A percentile compares a stretch with the other conserved stretches of the same genome.
Conservation (phyloP, 192 early-diverging fungal genomes). For the Coemansia sp. region DNA sequence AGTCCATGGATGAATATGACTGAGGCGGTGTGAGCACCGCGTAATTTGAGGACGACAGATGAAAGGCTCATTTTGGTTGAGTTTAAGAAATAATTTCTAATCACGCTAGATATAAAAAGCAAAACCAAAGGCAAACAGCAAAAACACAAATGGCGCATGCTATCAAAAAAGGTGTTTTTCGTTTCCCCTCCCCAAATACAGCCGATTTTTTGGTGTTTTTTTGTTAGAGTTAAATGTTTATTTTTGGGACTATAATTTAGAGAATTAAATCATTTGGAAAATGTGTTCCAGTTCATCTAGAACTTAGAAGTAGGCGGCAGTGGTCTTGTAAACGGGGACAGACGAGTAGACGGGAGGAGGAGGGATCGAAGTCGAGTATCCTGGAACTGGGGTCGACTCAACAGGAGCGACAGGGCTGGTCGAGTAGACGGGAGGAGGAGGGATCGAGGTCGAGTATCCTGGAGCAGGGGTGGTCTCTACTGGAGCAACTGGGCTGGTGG, state of each 20-base stretch:
- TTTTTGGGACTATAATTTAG: conserved; percentile 1
- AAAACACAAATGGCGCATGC: neutral
- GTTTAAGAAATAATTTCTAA: neutral
- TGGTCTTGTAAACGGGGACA: conserved; percentile 27
- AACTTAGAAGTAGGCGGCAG: conserved; percentile 35
- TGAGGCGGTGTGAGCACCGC: conserved; percentile 68
- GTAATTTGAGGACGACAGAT: conserved; percentile 51
- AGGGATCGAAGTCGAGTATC: neutral
- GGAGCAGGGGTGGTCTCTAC: neutral
- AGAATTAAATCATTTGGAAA: neutral
- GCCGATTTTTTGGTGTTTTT: neutral
- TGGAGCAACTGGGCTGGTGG: neutral
- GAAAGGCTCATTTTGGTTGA: conserved; percentile 26
- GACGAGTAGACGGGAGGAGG: neutral
- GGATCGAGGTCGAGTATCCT: neutral
- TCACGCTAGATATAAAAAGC: neutral
- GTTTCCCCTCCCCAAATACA: neutral
- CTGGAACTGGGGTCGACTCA: neutral
- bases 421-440: conserved; percentile 1
- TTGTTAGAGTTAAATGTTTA: neutral
- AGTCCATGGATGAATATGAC: conserved; percentile 80
- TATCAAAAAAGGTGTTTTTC: neutral
- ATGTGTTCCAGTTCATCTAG: neutral
- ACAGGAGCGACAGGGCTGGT: neutral
- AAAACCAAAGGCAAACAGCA: neutral